Base-by-base conservation (phyloP, 2,329 filamentous ascomycete genomes). In the Aspergillus sp. region DNA sequence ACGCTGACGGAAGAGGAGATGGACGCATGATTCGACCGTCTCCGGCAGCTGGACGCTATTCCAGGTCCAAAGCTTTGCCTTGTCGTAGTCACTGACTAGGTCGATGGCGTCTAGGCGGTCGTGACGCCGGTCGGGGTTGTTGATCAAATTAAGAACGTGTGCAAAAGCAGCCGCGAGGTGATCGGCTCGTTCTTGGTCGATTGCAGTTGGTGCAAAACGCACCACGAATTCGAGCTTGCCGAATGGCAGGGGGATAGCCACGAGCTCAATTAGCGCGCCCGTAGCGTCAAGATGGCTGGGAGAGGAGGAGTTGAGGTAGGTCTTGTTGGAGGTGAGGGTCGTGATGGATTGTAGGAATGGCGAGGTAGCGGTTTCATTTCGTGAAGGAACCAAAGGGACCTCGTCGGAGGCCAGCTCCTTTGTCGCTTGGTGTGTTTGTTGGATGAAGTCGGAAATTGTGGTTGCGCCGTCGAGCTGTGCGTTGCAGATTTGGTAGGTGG, bases 21-120 rank as follows among this genome's bases (percentile, higher is more conserved):
- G 62, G n/a, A 66, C 61, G 25, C 52, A 56, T 17, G 27, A 32
- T 17, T 54, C 32, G 13, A 53, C 38, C n/a, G 55, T 36, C 41
- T 19, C 44, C 49, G 13, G 64, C 55, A 32, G 58, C 19, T 39
- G 19, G 21, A 23, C 21, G 13, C 23, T 32, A 42, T 67, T 68
- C 61, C 65, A 68, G 8, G 52, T 17, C 54, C 57, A 57, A 15
- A 68, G 57, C 38, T 62, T 51, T n/a, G 47, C n/a, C 23, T 50
- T 52, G 44, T 67, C 64, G 8, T 52, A n/a, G 8, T 58, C 19
- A 36, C 59, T 59, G 7, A 41, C 38, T 8, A 41, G 7, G 10
- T 41, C 38, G 38, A 41, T 8, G n/a, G 38, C 38, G 7, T 41
- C 15, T n/a, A 41, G 6, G 6, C 38, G 38, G 38, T 41, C 38